phyloP scores from a whole-genome alignment of 306 rosid genomes.

The Lagenaria siceraria region DNA sequence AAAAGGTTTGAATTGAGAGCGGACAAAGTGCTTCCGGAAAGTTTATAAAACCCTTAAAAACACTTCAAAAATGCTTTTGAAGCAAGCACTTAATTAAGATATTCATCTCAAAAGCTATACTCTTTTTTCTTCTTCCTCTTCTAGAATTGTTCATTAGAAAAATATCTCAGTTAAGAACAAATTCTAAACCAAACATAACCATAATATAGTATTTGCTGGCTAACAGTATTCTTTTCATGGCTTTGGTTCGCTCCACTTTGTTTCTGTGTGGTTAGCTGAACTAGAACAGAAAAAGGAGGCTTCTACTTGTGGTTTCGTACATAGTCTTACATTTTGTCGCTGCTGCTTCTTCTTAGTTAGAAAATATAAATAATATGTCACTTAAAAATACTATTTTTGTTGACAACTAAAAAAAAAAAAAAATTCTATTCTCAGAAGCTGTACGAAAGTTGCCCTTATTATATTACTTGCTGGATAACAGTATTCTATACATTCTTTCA shows the following conservation, averaged over 20 bases:
- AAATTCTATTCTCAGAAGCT: background rate
- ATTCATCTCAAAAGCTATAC: background rate
- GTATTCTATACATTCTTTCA: background rate
- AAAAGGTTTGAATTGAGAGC: background rate
- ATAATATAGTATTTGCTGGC: background rate
- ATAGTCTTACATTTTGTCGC: background rate
- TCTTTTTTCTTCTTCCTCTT: background rate
- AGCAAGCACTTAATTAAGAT: background rate
- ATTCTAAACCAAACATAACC: background rate
- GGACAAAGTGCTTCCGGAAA: background rate
- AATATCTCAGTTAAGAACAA: background rate
- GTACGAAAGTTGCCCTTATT: background rate
- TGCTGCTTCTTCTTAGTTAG: background rate
- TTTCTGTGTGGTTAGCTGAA: background rate
- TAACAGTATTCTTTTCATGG: background rate
- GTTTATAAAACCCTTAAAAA: background rate
- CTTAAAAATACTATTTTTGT: background rate
- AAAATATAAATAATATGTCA: background rate
- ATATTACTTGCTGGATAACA: background rate
- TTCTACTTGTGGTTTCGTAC: background rate
- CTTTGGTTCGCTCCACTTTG: background rate
- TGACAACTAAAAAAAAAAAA: background rate
- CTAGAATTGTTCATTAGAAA: background rate
- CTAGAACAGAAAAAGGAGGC: background rate
- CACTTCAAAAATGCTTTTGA: background rate